A percentile compares a stretch with the other conserved stretches of the same genome.
These are phyloP conservation scores for Pseudogymnoascus sp. DNA, from an alignment of 2,329 filamentous ascomycete species.

Conservation along the genomic window DNA sequence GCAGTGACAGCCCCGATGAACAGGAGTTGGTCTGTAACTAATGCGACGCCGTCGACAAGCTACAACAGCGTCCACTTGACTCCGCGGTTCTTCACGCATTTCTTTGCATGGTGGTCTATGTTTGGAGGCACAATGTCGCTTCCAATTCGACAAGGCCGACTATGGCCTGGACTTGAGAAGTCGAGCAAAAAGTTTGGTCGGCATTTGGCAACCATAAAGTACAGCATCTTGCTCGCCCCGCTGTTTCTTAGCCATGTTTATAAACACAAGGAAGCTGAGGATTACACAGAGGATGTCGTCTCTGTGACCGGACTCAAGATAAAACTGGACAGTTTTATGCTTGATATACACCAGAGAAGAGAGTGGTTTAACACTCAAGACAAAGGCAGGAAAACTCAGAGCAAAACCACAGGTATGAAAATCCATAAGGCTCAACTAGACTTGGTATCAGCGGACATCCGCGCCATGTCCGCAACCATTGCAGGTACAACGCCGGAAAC, in stretches of 20 bases:
- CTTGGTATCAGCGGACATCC: slow-evolving; percentile 81
- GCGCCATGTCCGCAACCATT: slow-evolving; percentile 87
- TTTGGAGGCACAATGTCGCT: slow-evolving; percentile 93
- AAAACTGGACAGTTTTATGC: slow-evolving; percentile 91
- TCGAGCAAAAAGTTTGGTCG: slow-evolving; percentile 97
- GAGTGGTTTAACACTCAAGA: slow-evolving; percentile 84
- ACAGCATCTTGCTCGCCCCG: slow-evolving; percentile 84
- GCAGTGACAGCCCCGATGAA: slow-evolving; percentile 81
- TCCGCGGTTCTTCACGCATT: slow-evolving; percentile 95
- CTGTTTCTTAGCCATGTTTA: slow-evolving; percentile 95
- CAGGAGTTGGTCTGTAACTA: slow-evolving; percentile 74
- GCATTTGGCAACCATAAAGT: slow-evolving; percentile 97
- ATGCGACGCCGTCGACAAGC: slow-evolving; percentile 68
- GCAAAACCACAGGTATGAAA: slow-evolving; percentile 83
- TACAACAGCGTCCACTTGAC: slow-evolving; percentile 96
- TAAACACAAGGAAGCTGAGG: slow-evolving; percentile 93
- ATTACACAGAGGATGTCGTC: slow-evolving; percentile 67
- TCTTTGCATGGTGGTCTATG: slow-evolving; percentile 95
- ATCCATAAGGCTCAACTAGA: slow-evolving; percentile 93
- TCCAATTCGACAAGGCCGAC: slow-evolving; percentile 80
- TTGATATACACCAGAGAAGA: slow-evolving; percentile 87
- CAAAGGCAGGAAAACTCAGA: slow-evolving; percentile 66
- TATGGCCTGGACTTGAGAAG: slow-evolving; percentile 91
- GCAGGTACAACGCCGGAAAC: slow-evolving; percentile 71
- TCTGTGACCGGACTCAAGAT: slow-evolving; percentile 96